Evolutionary conservation across 345 rosid species (phyloP).

Genomic region (Eucalyptus cloeziana): DNA sequence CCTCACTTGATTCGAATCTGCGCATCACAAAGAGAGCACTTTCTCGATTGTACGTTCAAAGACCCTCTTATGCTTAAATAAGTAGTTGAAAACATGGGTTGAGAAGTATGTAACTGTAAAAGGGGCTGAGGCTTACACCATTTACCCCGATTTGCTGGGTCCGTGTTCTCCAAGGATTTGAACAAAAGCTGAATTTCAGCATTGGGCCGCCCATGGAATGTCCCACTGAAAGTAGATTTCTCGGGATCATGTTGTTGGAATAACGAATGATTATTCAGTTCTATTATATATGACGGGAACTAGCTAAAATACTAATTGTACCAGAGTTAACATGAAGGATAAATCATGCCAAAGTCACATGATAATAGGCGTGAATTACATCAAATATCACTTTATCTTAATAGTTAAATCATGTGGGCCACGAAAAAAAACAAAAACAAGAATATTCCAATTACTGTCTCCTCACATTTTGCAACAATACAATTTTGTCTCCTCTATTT

Average conservation of each 20-base stretch:
- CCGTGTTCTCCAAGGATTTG: neutral
- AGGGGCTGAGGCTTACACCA: neutral
- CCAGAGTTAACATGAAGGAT: neutral
- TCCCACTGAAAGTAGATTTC: neutral
- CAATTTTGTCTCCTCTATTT: neutral
- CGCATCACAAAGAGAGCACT: neutral
- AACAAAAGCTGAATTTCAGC: neutral
- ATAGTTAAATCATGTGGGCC: neutral
- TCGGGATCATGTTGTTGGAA: neutral
- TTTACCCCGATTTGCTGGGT: neutral
- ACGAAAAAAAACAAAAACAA: neutral
- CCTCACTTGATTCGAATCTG: neutral
- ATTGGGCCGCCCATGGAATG: neutral
- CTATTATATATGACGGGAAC: neutral
- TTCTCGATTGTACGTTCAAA: neutral
- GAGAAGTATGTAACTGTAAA: neutral
- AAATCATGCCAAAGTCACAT: neutral
- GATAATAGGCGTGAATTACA: neutral
- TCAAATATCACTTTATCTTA: neutral
- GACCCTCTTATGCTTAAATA: neutral
- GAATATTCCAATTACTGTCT: neutral
- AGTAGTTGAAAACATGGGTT: neutral
- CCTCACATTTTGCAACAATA: neutral
- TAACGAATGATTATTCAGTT: neutral
- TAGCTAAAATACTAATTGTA: neutral